Percentiles rank a stretch among this genome's conserved stretches.
These are phyloP conservation scores for Plasmodium malariae DNA, from an alignment of 169 alveolate species.

Conservation along the genomic window DNA sequence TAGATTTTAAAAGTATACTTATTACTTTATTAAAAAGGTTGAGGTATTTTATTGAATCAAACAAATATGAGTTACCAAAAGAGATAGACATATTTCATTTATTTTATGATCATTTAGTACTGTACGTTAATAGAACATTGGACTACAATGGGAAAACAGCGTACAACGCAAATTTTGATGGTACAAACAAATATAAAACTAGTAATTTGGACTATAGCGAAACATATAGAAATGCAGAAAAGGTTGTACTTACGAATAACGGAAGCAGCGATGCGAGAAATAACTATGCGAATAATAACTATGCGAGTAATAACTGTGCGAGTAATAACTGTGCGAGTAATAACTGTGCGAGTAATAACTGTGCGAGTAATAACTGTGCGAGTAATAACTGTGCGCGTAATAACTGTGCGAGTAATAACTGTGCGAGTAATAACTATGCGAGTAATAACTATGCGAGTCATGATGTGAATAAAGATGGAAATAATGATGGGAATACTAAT, in stretches of 20 bases:
- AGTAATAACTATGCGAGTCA: background rate
- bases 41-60: constrained; percentile 53
- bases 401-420: background rate
- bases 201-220: background rate
- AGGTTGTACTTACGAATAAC: background rate
- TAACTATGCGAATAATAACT: background rate
- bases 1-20: constrained; percentile 80
- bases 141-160: constrained; percentile 7
- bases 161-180: background rate
- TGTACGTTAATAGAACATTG: constrained; percentile 38
- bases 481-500: background rate
- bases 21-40: constrained; percentile 59
- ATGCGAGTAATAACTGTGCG: background rate
- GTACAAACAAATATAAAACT: background rate
- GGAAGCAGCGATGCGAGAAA: background rate
- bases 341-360: background rate
- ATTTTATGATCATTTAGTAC: constrained; percentile 56
- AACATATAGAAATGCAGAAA: background rate
- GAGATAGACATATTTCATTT: constrained; percentile 54
- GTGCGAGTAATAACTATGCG: background rate
- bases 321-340: background rate
- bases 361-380: background rate
- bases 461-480: background rate
- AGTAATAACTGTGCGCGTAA: background rate
- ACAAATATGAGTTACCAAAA: constrained; percentile 40